A percentile compares a stretch with the other conserved stretches of the same genome.
These are phyloP conservation scores for Boletus vinaceobasis DNA, from an alignment of 768 basidiomycete genomes.

Conservation along the genomic window DNA sequence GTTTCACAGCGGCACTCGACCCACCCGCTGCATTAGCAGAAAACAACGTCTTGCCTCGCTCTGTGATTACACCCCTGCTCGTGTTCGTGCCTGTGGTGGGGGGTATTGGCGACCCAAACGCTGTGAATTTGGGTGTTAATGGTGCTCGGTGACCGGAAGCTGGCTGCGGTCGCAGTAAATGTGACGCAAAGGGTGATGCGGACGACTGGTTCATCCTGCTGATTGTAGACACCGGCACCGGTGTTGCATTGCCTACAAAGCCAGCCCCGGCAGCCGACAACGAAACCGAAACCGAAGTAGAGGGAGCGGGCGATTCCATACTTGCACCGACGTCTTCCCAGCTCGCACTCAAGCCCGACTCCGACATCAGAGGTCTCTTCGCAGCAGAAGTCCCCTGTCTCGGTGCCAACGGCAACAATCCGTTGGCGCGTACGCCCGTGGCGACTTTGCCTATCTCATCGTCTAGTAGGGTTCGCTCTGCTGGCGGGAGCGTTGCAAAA, in stretches of 20 bases:
- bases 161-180: constrained; percentile 1
- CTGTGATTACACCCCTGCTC: constrained; percentile 10
- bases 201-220: background rate
- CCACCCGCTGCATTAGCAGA: background rate
- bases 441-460: constrained; percentile 47
- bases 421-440: constrained; percentile 17
- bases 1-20: constrained; percentile 2
- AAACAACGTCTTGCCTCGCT: constrained; percentile 17
- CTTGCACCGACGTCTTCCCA: constrained; percentile 56
- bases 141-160: constrained; percentile 1
- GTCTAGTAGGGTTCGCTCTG: constrained; percentile 64
- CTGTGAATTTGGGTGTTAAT: constrained; percentile 23
- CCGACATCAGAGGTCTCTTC: constrained; percentile 24
- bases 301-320: constrained; percentile 6
- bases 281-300: constrained; percentile 6
- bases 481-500: constrained; percentile 56
- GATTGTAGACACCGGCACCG: background rate
- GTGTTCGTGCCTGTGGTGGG: background rate
- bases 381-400: constrained; percentile 11
- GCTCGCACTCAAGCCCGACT: constrained; percentile 49
- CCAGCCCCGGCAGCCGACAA: constrained; percentile 3
- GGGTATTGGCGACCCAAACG: constrained; percentile 25
- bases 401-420: background rate
- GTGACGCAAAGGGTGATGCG: constrained; percentile 8
- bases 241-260: constrained; percentile 5